Conservation (phyloP, 2,329 filamentous ascomycete genomes). For the Botrytis deweyae region DNA sequence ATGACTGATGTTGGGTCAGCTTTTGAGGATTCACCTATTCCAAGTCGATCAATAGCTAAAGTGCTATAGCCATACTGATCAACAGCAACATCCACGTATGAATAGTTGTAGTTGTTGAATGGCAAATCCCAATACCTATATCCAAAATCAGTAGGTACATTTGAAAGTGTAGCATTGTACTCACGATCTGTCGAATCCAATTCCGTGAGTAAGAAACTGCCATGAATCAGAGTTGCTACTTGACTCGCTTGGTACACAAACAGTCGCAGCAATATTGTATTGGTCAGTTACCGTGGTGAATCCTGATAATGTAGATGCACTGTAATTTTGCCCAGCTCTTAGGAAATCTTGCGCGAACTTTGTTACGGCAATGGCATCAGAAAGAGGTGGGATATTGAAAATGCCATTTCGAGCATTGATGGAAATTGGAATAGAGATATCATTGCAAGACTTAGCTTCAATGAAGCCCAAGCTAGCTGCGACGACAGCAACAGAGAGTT, state of each 20-base stretch:
- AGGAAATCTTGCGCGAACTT: constrained; percentile 13
- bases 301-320: neutral
- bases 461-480: constrained; percentile 5
- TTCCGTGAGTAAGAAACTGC: constrained; percentile 21
- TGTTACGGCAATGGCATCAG: constrained; percentile 3
- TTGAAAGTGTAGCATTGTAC: neutral
- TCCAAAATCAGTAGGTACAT: neutral
- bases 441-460: constrained; percentile 15
- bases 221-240: neutral
- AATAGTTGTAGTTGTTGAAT: constrained; percentile 16
- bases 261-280: constrained; percentile 18
- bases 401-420: constrained; percentile 18
- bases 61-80: constrained; percentile 19
- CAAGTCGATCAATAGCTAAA: constrained; percentile 14
- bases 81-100: constrained; percentile 15
- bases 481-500: constrained; percentile 1
- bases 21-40: constrained; percentile 15
- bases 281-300: constrained; percentile 3
- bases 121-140: constrained; percentile 19
- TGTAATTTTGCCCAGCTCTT: constrained; percentile 15
- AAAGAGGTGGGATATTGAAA: constrained; percentile 15
- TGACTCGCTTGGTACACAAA: neutral
- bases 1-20: constrained; percentile 9
- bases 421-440: constrained; percentile 14
- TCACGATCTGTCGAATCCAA: constrained; percentile 17